These are phyloP conservation scores for Saccharomycopsis javanensis DNA, from an alignment of 805 yeast genomes.

Conservation along the genomic window DNA sequence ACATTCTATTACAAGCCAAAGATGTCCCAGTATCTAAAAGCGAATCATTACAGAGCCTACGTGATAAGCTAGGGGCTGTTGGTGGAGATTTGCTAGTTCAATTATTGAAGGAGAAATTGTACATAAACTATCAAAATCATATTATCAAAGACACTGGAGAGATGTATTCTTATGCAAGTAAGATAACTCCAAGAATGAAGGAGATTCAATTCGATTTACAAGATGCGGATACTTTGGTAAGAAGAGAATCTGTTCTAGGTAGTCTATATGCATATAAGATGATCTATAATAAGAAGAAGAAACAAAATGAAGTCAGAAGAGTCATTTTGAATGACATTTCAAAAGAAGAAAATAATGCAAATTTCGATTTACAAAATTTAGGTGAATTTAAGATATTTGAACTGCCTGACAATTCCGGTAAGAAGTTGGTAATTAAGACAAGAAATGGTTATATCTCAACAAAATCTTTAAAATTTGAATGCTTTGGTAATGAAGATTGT, in stretches of 20 bases:
- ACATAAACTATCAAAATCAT: constrained; percentile 1
- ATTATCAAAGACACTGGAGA: constrained; percentile 1
- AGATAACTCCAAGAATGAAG: constrained; percentile 35
- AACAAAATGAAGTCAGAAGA: constrained; percentile 25
- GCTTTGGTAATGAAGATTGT: constrained; percentile 38
- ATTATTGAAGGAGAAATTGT: constrained; percentile 31
- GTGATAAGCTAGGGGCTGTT: constrained; percentile 39
- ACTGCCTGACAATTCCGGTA: constrained; percentile 19
- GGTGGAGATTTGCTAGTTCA: constrained; percentile 54
- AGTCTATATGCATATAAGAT: constrained; percentile 40
- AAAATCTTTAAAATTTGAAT: constrained; percentile 42
- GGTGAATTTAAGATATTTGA: constrained; percentile 27
- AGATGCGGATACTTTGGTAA: constrained; percentile 31
- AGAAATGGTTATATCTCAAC: constrained; percentile 33
- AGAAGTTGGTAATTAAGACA: constrained; percentile 34
- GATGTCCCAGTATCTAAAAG: constrained; percentile 36
- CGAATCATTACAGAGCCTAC: constrained; percentile 30
- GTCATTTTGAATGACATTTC: constrained; percentile 39
- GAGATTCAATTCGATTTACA: constrained; percentile 39
- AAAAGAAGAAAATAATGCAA: background rate
- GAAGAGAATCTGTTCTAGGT: constrained; percentile 46
- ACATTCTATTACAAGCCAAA: constrained; percentile 49
- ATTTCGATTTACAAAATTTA: background rate
- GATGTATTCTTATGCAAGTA: constrained; percentile 47
- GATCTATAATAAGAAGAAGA: constrained; percentile 27